Conservation (phyloP, 31 red algal genomes). For the Odonthalia washingtoniensis region DNA sequence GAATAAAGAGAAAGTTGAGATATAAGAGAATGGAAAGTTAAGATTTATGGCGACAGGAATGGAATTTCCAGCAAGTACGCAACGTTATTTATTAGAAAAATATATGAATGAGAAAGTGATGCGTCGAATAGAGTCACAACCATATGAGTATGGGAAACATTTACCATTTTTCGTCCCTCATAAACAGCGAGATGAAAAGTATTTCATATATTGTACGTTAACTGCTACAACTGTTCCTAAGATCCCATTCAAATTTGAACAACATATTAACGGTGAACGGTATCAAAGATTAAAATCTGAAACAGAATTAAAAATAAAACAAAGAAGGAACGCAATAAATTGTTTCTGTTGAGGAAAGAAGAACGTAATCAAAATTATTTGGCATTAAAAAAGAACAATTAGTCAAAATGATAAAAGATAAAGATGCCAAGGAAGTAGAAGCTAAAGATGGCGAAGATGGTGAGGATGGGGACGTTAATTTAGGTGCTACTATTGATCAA, state of each 20-base stretch:
- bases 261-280: conserved; percentile 50
- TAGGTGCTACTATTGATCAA: background rate
- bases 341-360: background rate
- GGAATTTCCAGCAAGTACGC: conserved; percentile 55
- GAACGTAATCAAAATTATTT: background rate
- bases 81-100: background rate
- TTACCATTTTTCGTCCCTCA: conserved; percentile 59
- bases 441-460: background rate
- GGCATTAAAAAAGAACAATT: background rate
- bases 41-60: conserved; percentile 53
- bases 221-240: conserved; percentile 47
- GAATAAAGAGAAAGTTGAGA: conserved; percentile 13
- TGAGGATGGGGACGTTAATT: conserved; percentile 8
- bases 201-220: conserved; percentile 66
- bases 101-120: conserved; percentile 43
- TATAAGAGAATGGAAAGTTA: conserved; percentile 55
- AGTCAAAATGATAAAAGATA: background rate
- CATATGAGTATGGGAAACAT: conserved; percentile 66
- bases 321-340: background rate
- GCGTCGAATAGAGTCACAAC: conserved; percentile 17
- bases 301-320: background rate
- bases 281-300: conserved; percentile 36
- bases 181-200: conserved; percentile 35
- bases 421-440: conserved; percentile 2
- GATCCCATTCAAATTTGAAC: conserved; percentile 5